Percentiles rank a stretch among this genome's conserved stretches.
These are phyloP conservation scores for Beauveria australis DNA, from an alignment of 2,329 filamentous ascomycete species.

Conservation along the genomic window DNA sequence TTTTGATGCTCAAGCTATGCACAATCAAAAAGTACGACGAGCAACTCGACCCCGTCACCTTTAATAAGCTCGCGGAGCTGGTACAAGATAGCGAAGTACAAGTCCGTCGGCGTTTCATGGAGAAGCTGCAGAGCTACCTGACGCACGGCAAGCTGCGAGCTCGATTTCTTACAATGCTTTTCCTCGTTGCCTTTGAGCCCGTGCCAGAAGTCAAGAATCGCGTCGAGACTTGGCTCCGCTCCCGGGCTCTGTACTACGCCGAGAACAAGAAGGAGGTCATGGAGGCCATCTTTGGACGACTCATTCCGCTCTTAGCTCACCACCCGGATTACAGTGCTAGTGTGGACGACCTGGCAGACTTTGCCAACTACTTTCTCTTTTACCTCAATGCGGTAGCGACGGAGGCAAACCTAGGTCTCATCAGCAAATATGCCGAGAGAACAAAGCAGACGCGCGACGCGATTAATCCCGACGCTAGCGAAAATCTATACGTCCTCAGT, in stretches of 20 bases:
- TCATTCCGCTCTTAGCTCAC: slow-evolving; percentile 83
- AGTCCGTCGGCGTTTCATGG: slow-evolving; percentile 72
- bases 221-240: slow-evolving; percentile 82
- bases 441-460: slow-evolving; percentile 85
- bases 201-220: slow-evolving; percentile 61
- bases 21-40: slow-evolving; percentile 68
- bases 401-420: slow-evolving; percentile 77
- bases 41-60: slow-evolving; percentile 61
- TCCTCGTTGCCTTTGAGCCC: slow-evolving; percentile 88
- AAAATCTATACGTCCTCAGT: slow-evolving; percentile 76
- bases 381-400: slow-evolving; percentile 77
- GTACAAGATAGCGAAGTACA: slow-evolving; percentile 68
- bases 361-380: slow-evolving; percentile 82
- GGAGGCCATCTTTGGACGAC: slow-evolving; percentile 71
- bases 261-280: slow-evolving; percentile 55
- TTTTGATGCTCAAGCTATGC: slow-evolving; percentile 76
- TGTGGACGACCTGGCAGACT: slow-evolving; percentile 64
- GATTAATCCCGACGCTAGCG: slow-evolving; percentile 57
- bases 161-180: slow-evolving; percentile 84
- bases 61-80: slow-evolving; percentile 73
- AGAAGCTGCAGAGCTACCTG: slow-evolving; percentile 85
- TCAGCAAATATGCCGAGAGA: slow-evolving; percentile 86
- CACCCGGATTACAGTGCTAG: slow-evolving; percentile 77
- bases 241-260: slow-evolving; percentile 60
- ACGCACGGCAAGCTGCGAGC: slow-evolving; percentile 59